Evolutionary conservation across 352 stramenopile genomes (phyloP).

Genomic region (Pythium pyrilobum): DNA sequence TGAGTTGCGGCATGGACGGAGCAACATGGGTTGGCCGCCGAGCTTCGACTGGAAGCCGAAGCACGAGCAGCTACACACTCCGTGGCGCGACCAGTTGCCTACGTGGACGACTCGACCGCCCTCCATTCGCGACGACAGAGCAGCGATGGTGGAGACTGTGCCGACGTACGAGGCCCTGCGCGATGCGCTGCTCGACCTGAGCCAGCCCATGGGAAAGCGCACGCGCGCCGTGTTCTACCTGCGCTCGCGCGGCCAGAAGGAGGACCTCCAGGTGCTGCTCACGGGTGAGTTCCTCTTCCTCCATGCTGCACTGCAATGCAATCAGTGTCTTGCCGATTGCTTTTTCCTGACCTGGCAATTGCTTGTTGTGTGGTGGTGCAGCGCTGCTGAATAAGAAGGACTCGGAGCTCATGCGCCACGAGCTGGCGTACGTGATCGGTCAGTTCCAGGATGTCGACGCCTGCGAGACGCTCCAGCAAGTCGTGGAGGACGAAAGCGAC

Average conservation of each 20-base stretch:
- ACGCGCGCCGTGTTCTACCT: conserved; percentile 92
- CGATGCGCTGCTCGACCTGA: conserved; percentile 67
- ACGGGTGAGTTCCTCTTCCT: conserved; percentile 20
- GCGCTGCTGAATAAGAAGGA: conserved; percentile 83
- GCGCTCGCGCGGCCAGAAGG: conserved; percentile 68
- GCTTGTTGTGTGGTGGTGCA: neutral
- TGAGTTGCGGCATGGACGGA: neutral
- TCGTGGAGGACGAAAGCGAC: conserved; percentile 86
- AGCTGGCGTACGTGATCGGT: conserved; percentile 97
- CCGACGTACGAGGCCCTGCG: conserved; percentile 59
- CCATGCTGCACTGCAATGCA: neutral
- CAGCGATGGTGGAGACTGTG: conserved; percentile 24
- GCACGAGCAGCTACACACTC: neutral
- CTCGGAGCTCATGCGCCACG: conserved; percentile 95
- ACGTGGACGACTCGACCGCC: no score
- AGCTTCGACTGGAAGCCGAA: conserved; percentile 12
- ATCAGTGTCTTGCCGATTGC: neutral
- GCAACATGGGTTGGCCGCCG: conserved; percentile 12
- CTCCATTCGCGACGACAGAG: neutral
- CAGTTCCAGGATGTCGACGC: conserved; percentile 93
- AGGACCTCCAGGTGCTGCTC: conserved; percentile 75
- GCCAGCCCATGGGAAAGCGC: conserved; percentile 84
- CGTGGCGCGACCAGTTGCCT: no score
- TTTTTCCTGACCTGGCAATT: neutral
- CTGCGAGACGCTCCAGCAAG: conserved; percentile 63